These are phyloP conservation scores for Penicillium crustosum DNA, from an alignment of 2,329 filamentous ascomycete genomes.

Conservation along the genomic window DNA sequence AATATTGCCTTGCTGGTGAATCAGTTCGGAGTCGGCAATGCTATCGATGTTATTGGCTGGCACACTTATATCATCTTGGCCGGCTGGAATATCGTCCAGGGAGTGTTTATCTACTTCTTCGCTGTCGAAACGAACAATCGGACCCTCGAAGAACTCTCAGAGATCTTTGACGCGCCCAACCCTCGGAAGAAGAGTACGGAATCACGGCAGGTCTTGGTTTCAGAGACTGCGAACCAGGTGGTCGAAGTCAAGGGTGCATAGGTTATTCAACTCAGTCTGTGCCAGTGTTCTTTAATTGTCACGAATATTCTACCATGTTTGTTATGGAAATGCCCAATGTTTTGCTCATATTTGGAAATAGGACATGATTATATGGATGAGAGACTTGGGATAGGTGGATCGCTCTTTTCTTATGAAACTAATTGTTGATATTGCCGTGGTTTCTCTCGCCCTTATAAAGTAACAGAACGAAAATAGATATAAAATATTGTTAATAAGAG, in stretches of 20 bases:
- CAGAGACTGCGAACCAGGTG: not conserved
- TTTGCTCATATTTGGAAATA: no score
- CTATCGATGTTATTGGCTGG: conserved; percentile 54
- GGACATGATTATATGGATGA: no score
- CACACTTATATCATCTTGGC: conserved; percentile 55
- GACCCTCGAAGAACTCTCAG: conserved; percentile 35
- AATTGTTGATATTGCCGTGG: no score
- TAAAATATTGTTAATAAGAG: no score
- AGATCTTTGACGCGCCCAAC: conserved; percentile 41
- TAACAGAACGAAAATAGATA: no score
- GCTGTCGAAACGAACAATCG: conserved; percentile 37
- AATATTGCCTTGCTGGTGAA: conserved; percentile 49
- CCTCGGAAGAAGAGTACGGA: conserved; percentile 35
- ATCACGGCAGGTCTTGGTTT: conserved; percentile 40
- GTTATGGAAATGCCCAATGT: not conserved
- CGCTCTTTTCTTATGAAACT: no score
- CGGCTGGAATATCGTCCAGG: conserved; percentile 32
- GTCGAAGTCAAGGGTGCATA: not conserved
- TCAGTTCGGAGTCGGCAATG: conserved; percentile 50
- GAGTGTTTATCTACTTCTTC: conserved; percentile 32
- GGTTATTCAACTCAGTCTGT: not conserved
- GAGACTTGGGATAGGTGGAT: no score
- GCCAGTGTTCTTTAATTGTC: no score
- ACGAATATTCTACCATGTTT: not conserved
- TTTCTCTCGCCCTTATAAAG: no score